These are phyloP conservation scores for Calocera cornea DNA, from an alignment of 768 basidiomycete genomes.

Conservation along the genomic window DNA sequence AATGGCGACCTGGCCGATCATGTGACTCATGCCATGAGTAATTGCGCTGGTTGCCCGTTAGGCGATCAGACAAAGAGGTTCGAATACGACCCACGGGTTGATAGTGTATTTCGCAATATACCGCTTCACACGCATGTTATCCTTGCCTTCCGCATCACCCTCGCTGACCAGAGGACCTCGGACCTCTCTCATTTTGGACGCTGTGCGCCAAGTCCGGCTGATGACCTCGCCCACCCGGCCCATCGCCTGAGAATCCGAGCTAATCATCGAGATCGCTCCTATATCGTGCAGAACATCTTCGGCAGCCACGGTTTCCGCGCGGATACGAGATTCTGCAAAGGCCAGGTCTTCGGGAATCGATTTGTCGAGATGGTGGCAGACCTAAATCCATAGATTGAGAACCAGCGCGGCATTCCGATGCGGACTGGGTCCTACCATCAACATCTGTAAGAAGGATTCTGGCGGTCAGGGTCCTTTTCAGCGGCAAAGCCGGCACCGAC, in stretches of 20 bases:
- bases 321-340: conserved; percentile 94
- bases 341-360: conserved; percentile 86
- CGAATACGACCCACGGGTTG: conserved; percentile 60
- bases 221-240: conserved; percentile 92
- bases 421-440: conserved; percentile 47
- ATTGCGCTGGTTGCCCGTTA: conserved; percentile 49
- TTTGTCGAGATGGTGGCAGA: conserved; percentile 93
- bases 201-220: conserved; percentile 88
- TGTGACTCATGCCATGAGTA: conserved; percentile 78
- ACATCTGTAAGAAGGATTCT: conserved; percentile 48
- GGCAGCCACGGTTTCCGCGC: conserved; percentile 91
- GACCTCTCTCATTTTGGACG: conserved; percentile 79
- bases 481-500: conserved; percentile 17
- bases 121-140: conserved; percentile 86
- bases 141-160: conserved; percentile 54
- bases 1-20: conserved; percentile 69
- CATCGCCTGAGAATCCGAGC: conserved; percentile 96
- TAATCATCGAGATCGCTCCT: conserved; percentile 94
- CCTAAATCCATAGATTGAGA: background rate
- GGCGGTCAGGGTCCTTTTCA: conserved; percentile 2
- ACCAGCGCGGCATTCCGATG: background rate
- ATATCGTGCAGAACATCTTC: conserved; percentile 89
- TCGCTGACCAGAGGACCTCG: conserved; percentile 56
- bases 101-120: conserved; percentile 95
- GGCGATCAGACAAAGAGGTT: background rate